Conservation (phyloP, 768 basidiomycete genomes). For the Macrolepiota fuliginosa region DNA sequence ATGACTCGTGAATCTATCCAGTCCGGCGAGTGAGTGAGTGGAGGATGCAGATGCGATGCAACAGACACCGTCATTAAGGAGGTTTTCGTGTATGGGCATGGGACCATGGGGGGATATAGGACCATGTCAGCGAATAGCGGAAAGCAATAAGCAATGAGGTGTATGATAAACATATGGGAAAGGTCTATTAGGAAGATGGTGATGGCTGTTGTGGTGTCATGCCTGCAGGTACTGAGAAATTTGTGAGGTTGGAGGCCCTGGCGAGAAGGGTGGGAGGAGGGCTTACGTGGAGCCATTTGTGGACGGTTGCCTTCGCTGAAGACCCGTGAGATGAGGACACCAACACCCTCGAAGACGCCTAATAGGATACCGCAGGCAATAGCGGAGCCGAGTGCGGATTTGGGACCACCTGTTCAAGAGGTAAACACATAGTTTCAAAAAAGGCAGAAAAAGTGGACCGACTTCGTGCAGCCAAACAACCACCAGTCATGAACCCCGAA, state of each 20-base stretch:
- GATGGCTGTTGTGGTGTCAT: constrained; percentile 49
- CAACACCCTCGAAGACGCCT: constrained; percentile 93
- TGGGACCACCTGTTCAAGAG: constrained; percentile 74
- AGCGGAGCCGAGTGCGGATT: constrained; percentile 87
- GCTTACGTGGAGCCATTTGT: constrained; percentile 76
- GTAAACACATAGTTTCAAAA: constrained; percentile 5
- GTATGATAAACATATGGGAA: constrained; percentile 21
- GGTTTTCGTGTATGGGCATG: background rate
- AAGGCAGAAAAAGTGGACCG: constrained; percentile 33
- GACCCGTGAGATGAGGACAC: constrained; percentile 86
- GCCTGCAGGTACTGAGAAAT: constrained; percentile 55
- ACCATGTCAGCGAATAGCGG: background rate
- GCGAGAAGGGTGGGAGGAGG: background rate
- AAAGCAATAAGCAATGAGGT: constrained; percentile 17
- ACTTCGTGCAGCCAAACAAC: constrained; percentile 93
- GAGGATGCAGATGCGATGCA: background rate
- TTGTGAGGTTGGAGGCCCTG: constrained; percentile 1
- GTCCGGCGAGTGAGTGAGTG: constrained; percentile 4
- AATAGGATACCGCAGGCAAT: constrained; percentile 95
- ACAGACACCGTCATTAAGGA: constrained; percentile 4
- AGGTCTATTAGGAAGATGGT: constrained; percentile 47
- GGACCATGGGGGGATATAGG: background rate
- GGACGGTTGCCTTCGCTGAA: constrained; percentile 83
- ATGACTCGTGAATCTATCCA: constrained; percentile 12
- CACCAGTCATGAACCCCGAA: constrained; percentile 98